Conservation (phyloP, 108 stramenopile genomes). For the Licmophora abbreviata region DNA sequence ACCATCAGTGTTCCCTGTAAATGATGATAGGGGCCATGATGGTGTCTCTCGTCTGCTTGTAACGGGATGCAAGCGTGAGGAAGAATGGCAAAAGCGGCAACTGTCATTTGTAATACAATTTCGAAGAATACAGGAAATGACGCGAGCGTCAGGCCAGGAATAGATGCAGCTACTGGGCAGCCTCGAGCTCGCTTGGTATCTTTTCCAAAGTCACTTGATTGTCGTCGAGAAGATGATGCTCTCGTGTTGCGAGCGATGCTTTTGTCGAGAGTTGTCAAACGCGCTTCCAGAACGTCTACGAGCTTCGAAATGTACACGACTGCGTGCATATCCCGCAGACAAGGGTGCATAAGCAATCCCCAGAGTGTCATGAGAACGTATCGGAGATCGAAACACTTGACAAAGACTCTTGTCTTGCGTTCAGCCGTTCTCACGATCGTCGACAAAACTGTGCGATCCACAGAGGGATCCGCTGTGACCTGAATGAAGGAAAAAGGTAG, state of each 20-base stretch:
- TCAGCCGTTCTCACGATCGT: neutral
- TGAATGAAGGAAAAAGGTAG: neutral
- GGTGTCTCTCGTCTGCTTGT: neutral
- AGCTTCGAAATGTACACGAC: neutral
- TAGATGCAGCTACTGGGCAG: neutral
- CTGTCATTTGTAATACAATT: conserved; percentile 1
- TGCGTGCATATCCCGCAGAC: neutral
- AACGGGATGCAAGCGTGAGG: too few species aligned
- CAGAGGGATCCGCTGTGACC: neutral
- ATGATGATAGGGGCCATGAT: neutral
- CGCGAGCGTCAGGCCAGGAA: conserved; percentile 1
- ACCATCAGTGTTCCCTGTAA: neutral
- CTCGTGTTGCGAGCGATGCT: neutral
- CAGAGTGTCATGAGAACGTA: too few species aligned
- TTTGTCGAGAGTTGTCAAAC: neutral
- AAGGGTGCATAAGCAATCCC: neutral
- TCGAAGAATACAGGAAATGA: conserved; percentile 2
- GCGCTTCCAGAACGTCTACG: neutral
- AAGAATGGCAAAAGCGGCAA: neutral
- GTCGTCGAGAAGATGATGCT: too few species aligned
- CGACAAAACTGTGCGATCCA: neutral
- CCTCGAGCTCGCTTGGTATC: neutral
- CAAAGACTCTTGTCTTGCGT: neutral
- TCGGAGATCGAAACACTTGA: too few species aligned
- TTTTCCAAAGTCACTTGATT: too few species aligned